Percentiles rank a stretch among this genome's conserved stretches.
Conservation (phyloP, 345 rosid species). For the Bretschneidera sinensis region DNA sequence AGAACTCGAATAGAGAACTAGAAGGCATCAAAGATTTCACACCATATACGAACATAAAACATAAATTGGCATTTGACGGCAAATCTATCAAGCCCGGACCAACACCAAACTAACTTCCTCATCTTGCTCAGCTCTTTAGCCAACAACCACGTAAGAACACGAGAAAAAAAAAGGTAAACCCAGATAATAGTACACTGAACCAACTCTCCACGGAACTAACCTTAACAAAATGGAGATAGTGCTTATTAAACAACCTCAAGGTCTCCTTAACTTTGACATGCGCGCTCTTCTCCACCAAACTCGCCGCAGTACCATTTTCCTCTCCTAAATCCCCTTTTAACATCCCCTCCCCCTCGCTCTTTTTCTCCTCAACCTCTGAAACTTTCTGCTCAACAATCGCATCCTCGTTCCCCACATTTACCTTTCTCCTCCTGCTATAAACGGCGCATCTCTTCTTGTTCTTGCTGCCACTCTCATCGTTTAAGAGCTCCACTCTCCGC, state of each 20-base stretch:
- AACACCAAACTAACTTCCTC: no score
- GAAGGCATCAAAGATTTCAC: not conserved
- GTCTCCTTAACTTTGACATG: constrained; percentile 59
- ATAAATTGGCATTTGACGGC: no score
- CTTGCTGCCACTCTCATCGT: constrained; percentile 11
- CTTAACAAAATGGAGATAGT: constrained; percentile 80
- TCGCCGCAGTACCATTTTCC: constrained; percentile 5
- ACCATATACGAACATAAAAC: not conserved
- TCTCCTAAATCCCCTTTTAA: constrained; percentile 5
- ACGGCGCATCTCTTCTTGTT: constrained; percentile 10
- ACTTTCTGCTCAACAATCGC: not conserved
- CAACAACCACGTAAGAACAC: no score
- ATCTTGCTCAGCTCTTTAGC: no score
- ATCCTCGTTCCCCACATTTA: constrained; percentile 1
- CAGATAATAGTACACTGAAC: not conserved
- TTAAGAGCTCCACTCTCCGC: constrained; percentile 35
- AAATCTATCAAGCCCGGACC: no score
- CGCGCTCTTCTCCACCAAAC: constrained; percentile 37
- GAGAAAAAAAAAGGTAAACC: not conserved
- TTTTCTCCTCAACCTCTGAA: constrained; percentile 1
- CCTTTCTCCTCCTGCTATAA: constrained; percentile 10
- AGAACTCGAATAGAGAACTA: not conserved
- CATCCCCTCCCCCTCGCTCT: not conserved
- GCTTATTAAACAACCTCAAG: constrained; percentile 71
- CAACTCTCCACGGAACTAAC: constrained; percentile 21